These are phyloP conservation scores for Austropuccinia psidii DNA, from an alignment of 1,284 basidiomycete genomes.

Conservation along the genomic window DNA sequence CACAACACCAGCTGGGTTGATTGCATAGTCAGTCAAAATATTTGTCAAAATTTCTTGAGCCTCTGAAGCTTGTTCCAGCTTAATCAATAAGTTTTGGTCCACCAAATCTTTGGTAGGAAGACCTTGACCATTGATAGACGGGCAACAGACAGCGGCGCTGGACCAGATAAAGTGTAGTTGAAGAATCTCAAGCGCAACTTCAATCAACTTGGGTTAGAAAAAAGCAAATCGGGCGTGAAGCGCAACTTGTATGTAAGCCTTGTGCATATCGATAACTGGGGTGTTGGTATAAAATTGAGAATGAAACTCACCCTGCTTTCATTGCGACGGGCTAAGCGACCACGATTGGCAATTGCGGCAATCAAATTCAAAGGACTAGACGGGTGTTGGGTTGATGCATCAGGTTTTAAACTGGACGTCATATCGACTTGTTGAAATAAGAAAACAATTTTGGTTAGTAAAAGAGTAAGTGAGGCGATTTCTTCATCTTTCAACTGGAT, in stretches of 20 bases:
- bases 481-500: conserved; percentile 72
- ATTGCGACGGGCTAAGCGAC: conserved; percentile 75
- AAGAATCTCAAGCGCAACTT: conserved; percentile 31
- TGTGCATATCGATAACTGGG: too few species aligned
- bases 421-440: conserved; percentile 67
- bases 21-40: conserved; percentile 1
- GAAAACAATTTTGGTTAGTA: conserved; percentile 64
- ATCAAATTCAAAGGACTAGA: conserved; percentile 69
- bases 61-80: not conserved
- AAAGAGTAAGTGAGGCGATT: conserved; percentile 64
- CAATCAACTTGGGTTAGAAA: conserved; percentile 12
- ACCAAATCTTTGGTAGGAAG: not conserved
- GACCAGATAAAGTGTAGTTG: conserved; percentile 32
- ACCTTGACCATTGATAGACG: not conserved
- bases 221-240: too few species aligned
- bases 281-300: too few species aligned
- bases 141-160: conserved; percentile 3
- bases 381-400: not conserved
- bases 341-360: conserved; percentile 70
- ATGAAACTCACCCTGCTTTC: conserved; percentile 71
- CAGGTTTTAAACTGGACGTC: conserved; percentile 45
- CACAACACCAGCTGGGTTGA: not conserved
- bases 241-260: too few species aligned
- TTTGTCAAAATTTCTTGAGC: conserved; percentile 10
- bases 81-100: not conserved